phyloP scores from a whole-genome alignment of 164 flowering plant species.

The Buxus sempervirens region DNA sequence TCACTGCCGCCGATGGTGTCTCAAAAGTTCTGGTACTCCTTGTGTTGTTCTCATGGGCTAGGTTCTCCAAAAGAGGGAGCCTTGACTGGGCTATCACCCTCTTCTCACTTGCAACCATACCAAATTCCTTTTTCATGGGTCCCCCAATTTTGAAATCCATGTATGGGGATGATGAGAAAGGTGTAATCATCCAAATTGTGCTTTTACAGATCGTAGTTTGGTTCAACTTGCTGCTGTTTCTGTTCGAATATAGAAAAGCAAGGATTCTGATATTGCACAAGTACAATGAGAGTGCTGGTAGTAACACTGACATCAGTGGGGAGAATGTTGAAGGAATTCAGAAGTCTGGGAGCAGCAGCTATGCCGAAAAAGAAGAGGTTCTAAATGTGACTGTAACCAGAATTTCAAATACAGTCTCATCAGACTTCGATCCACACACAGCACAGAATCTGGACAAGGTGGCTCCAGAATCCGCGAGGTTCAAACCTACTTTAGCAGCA shows the following conservation, averaged over 20 bases:
- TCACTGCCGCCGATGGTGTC: conserved; percentile 34
- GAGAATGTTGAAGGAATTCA: not conserved
- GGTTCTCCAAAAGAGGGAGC: conserved; percentile 18
- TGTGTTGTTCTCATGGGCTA: conserved; percentile 28
- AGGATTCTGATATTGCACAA: conserved; percentile 19
- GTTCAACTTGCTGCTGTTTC: conserved; percentile 34
- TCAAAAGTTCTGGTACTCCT: conserved; percentile 24
- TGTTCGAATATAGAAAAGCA: conserved; percentile 39
- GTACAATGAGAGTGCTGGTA: conserved; percentile 8
- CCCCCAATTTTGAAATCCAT: conserved; percentile 37
- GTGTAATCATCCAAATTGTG: conserved; percentile 34
- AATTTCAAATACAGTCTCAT: too few species aligned
- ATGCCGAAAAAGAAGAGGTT: conserved; percentile 9
- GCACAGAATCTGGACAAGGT: conserved; percentile 16
- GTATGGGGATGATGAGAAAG: conserved; percentile 33
- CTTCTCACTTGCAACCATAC: conserved; percentile 37
- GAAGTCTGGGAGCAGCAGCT: not conserved
- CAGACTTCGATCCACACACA: conserved; percentile 13
- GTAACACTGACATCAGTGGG: not conserved
- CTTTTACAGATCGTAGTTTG: conserved; percentile 39
- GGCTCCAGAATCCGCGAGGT: conserved; percentile 19
- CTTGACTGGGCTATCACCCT: conserved; percentile 41
- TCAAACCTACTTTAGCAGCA: conserved; percentile 2
- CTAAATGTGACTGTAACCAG: conserved; percentile 19
- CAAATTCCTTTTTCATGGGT: conserved; percentile 45